Evolutionary conservation across 139 green algal species (phyloP), one percentile per base, ranked within the genome.

Genomic region (Tetradesmus obliquus): DNA sequence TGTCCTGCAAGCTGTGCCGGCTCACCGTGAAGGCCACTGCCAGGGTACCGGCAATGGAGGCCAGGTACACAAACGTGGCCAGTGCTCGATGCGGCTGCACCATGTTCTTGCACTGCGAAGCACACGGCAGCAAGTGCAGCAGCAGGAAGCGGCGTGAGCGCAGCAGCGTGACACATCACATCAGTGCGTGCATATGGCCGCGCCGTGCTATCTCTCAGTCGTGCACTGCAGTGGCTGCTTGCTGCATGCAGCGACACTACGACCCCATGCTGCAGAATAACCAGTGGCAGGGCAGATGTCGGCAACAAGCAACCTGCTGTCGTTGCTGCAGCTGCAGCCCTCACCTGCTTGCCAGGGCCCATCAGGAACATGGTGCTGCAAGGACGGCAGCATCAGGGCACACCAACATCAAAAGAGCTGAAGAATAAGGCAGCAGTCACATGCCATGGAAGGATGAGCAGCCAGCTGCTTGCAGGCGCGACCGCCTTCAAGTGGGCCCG

Each of bases 1-100:
- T 76, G 66, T 76, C 2, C 66, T 24, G 66, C 66, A 3, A 76
- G 66, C 66, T 76, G 66, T 76, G 17, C 12, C 9, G 5, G 2
- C 88, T 79, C 55, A 96, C 94, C 76, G 92, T 94, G 66, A 96
- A 90, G 13, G 94, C 94, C 22, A 88, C 89, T 57, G 94, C 91
- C 69, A 97, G 90, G 0, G 96, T 98, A 17, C 93, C 86, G 2
- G 95, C 85, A 24, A 98, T 94, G 12, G 91, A 45, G 5, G 90
- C 83, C 7, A 97, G 60, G 88, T 97, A 97, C 7, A 97, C 84
- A 79, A 91, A 60, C 20, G 96, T 96, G 12, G 96, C 94, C 8
- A 95, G 20, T 20, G 88, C 85, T 20, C 96, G 93, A 17, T 91
- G 88, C 5, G 79, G 87, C 15, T 97, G 93, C 92, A 98, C 96